A percentile compares a stretch with the other conserved stretches of the same genome.
Evolutionary conservation across 2,329 filamentous ascomycete genomes (phyloP).

Genomic region (Herpotrichia juniperi): DNA sequence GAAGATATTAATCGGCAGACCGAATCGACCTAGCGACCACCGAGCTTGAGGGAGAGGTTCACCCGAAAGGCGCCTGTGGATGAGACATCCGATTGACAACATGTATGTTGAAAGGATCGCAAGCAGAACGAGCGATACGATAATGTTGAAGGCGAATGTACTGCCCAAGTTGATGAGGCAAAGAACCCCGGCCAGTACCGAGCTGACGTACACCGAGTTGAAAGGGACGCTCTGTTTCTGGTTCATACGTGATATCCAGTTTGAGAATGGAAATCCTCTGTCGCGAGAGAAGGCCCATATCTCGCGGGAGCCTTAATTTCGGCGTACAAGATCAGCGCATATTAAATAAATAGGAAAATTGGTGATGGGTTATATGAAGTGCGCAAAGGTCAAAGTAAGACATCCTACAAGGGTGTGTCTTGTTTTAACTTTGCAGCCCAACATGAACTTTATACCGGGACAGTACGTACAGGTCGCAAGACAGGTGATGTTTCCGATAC

Average conservation of each 20-base stretch:
- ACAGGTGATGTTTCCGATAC: neutral
- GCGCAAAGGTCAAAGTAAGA: too few relatives aligned
- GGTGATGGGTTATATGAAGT: too few relatives aligned
- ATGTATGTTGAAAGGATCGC: neutral
- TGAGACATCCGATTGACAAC: neutral
- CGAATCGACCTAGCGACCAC: conserved; percentile 26
- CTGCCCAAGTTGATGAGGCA: neutral
- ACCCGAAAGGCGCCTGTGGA: neutral
- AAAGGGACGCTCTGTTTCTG: neutral
- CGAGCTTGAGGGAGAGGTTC: neutral
- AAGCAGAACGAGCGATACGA: neutral
- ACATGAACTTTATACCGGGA: too few relatives aligned
- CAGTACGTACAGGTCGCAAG: neutral
- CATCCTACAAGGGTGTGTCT: too few relatives aligned
- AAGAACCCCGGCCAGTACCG: neutral
- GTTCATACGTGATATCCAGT: neutral
- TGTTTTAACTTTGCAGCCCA: too few relatives aligned
- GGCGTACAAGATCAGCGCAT: too few relatives aligned
- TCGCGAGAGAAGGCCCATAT: conserved; percentile 4
- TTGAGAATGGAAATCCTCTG: neutral
- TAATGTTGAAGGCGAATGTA: neutral
- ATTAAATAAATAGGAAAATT: too few relatives aligned
- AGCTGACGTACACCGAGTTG: neutral
- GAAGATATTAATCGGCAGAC: conserved; percentile 48
- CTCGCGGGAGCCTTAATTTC: conserved; percentile 1